Evolutionary conservation across 2,329 filamentous ascomycete species (phyloP).

Genomic region (Ceratocystis alfenasii): DNA sequence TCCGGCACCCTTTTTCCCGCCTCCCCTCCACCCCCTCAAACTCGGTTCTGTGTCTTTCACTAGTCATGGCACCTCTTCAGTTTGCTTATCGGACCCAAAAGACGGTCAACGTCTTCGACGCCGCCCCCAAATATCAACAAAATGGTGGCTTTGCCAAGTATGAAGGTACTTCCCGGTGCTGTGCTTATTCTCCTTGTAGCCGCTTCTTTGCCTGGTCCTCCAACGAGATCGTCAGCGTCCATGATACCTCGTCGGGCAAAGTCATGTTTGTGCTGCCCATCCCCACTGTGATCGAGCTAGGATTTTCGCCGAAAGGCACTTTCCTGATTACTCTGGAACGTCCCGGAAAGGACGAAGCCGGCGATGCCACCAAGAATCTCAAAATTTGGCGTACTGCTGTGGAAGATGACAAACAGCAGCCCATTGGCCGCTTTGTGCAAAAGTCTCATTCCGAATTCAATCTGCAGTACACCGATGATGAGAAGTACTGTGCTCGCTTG

Average conservation of each 20-base stretch:
- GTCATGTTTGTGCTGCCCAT: conserved; percentile 63
- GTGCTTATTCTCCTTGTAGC: conserved; percentile 83
- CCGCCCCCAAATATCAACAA: conserved; percentile 73
- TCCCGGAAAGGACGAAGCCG: conserved; percentile 70
- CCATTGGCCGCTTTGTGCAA: conserved; percentile 84
- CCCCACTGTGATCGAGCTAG: conserved; percentile 81
- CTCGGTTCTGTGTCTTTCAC: conserved; percentile 63
- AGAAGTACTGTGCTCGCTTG: conserved; percentile 80
- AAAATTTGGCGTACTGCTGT: conserved; percentile 90
- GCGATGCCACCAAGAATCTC: conserved; percentile 48
- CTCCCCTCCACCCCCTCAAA: neutral
- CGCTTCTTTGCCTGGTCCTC: conserved; percentile 94
- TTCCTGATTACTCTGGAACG: conserved; percentile 97
- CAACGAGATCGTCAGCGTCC: conserved; percentile 70
- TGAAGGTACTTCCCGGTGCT: conserved; percentile 89
- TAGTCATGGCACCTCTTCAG: conserved; percentile 94
- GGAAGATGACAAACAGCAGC: conserved; percentile 52
- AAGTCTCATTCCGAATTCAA: conserved; percentile 95
- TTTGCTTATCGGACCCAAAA: conserved; percentile 96
- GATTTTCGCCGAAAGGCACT: conserved; percentile 83
- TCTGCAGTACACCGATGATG: conserved; percentile 88
- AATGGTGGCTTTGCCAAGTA: conserved; percentile 75
- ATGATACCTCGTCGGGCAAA: conserved; percentile 67
- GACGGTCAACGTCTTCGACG: conserved; percentile 87
- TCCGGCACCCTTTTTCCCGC: neutral